Percentiles rank a stretch among this genome's conserved stretches.
phyloP scores from a whole-genome alignment of 1,139 yeast species.

The Arxiozyma bovina region DNA sequence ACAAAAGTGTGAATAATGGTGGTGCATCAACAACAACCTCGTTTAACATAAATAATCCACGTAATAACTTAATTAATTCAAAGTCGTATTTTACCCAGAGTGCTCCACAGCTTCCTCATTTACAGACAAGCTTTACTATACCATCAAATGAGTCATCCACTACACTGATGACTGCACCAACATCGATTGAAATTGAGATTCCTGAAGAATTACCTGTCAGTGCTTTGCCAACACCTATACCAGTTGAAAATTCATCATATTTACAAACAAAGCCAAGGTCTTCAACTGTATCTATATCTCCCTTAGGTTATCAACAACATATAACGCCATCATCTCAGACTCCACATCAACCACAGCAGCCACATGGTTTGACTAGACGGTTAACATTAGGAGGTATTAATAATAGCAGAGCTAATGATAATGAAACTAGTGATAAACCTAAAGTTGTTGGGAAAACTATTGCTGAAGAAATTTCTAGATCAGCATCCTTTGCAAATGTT shows the following conservation, averaged over 20 bases:
- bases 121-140: constrained; percentile 25
- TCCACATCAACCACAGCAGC: constrained; percentile 14
- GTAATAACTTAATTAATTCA: constrained; percentile 11
- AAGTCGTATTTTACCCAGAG: constrained; percentile 23
- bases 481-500: neutral
- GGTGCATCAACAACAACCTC: constrained; percentile 3
- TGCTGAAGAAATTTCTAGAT: constrained; percentile 9
- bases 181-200: constrained; percentile 51
- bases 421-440: neutral
- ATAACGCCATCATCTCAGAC: constrained; percentile 6
- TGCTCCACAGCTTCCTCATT: constrained; percentile 24
- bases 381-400: constrained; percentile 15
- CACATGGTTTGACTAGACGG: constrained; percentile 18
- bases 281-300: constrained; percentile 15
- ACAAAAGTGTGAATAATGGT: neutral
- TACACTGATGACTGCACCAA: constrained; percentile 29
- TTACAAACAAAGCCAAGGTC: constrained; percentile 28
- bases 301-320: constrained; percentile 9
- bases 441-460: constrained; percentile 3
- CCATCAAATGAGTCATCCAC: constrained; percentile 17
- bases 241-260: constrained; percentile 1
- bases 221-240: constrained; percentile 14
- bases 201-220: constrained; percentile 40
- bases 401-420: neutral
- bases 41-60: constrained; percentile 7